These are phyloP conservation scores for Penicillium herquei DNA, from an alignment of 495 filamentous ascomycete genomes.

Conservation along the genomic window DNA sequence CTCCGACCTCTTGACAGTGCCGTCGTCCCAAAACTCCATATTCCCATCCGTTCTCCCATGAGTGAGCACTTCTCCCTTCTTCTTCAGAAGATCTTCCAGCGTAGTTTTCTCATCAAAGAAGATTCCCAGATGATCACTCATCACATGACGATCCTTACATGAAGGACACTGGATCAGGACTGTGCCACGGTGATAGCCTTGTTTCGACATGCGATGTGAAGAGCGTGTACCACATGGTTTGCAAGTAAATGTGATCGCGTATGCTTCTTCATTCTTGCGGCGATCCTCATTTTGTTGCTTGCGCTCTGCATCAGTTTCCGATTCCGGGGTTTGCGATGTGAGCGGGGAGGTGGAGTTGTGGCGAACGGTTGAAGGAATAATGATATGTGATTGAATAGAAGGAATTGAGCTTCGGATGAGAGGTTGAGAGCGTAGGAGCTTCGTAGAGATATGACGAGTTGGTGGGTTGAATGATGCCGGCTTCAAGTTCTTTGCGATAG, in stretches of 20 bases:
- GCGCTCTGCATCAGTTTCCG: slow-evolving; percentile 30
- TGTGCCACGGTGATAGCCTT: slow-evolving; percentile 87
- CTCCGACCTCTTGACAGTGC: slow-evolving; percentile 32
- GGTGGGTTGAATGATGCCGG: slow-evolving; percentile 9
- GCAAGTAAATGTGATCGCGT: slow-evolving; percentile 90
- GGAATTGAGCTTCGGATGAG: slow-evolving; percentile 3
- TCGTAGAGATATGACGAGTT: slow-evolving; percentile 18
- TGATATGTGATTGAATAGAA: neutral
- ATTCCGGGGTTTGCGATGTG: slow-evolving; percentile 24
- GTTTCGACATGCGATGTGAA: slow-evolving; percentile 77
- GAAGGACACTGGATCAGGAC: slow-evolving; percentile 82
- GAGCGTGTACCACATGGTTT: slow-evolving; percentile 75
- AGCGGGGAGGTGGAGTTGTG: slow-evolving; percentile 35
- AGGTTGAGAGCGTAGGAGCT: slow-evolving; percentile 3
- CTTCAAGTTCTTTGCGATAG: slow-evolving; percentile 5
- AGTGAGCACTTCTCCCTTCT: slow-evolving; percentile 32
- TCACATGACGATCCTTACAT: slow-evolving; percentile 84
- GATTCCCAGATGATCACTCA: slow-evolving; percentile 76
- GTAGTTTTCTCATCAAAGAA: slow-evolving; percentile 43
- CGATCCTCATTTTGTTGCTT: slow-evolving; percentile 32
- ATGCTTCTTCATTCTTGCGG: slow-evolving; percentile 61
- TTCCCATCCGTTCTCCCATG: slow-evolving; percentile 50
- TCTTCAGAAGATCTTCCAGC: slow-evolving; percentile 34
- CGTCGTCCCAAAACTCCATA: slow-evolving; percentile 70
- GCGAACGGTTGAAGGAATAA: slow-evolving; percentile 15